Percentiles rank a stretch among this genome's conserved stretches.
Evolutionary conservation across 23 red algal genomes (phyloP).

Genomic region (Gracilaria domingensis): DNA sequence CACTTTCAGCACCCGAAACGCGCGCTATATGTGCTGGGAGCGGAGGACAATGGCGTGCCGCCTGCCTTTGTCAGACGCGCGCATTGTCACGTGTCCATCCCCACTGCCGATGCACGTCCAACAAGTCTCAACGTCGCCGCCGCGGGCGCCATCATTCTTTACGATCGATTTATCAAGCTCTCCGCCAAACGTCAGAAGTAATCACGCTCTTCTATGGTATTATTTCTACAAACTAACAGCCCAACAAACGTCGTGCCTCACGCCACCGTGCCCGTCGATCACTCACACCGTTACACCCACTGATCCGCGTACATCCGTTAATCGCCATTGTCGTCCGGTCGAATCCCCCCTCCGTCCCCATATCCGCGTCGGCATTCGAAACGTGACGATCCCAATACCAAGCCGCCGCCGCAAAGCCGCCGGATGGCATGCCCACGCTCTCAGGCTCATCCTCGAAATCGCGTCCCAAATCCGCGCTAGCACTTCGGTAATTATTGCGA

Average conservation of each 20-base stretch:
- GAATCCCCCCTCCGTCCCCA: neutral
- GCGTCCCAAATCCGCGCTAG: neutral
- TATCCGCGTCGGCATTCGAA: conserved; percentile 12
- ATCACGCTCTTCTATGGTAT: too few relatives aligned
- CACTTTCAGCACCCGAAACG: conserved; percentile 67
- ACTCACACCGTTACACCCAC: neutral
- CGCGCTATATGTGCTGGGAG: conserved; percentile 74
- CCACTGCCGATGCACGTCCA: conserved; percentile 47
- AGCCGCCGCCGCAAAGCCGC: conserved; percentile 26
- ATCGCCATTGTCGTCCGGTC: conserved; percentile 2
- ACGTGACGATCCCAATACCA: conserved; percentile 10
- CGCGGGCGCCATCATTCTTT: conserved; percentile 75
- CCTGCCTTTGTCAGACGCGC: conserved; percentile 47
- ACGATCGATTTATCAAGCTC: conserved; percentile 53
- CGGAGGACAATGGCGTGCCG: conserved; percentile 63
- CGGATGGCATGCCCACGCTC: conserved; percentile 28
- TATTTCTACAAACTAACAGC: neutral
- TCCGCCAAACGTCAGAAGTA: too few relatives aligned
- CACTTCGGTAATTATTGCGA: neutral
- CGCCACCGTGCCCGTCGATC: conserved; percentile 7
- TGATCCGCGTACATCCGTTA: conserved; percentile 15
- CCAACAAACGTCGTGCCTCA: neutral
- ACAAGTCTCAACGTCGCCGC: conserved; percentile 74
- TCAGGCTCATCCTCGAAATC: conserved; percentile 24
- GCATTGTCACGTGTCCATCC: conserved; percentile 59